Percentiles rank a stretch among this genome's conserved stretches.
Conservation (phyloP, 768 basidiomycete genomes). For the Pulveroboletus sp. region DNA sequence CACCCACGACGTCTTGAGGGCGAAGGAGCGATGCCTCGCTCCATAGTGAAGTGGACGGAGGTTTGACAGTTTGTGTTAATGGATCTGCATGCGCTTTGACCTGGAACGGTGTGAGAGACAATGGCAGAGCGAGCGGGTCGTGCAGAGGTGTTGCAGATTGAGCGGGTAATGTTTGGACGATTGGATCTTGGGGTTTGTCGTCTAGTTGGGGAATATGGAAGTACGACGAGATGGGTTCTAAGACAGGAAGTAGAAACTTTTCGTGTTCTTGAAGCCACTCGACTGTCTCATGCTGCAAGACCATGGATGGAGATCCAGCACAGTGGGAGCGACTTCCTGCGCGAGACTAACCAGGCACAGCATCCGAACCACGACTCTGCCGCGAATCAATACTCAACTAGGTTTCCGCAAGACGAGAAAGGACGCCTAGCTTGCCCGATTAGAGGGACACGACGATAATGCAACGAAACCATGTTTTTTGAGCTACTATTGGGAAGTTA, state of each 20-base stretch:
- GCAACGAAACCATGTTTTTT: too few species aligned
- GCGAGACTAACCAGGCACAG: too few species aligned
- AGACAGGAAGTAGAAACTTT: slow-evolving; percentile 16
- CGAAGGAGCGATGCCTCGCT: slow-evolving; percentile 11
- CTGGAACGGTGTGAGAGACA: not conserved
- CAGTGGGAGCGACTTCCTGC: too few species aligned
- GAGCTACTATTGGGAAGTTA: too few species aligned
- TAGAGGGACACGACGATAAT: too few species aligned
- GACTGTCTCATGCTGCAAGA: slow-evolving; percentile 2
- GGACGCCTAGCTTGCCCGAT: too few species aligned
- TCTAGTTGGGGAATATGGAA: slow-evolving; percentile 65
- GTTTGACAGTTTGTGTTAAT: not conserved
- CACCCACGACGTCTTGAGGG: slow-evolving; percentile 14
- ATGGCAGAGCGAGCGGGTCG: not conserved
- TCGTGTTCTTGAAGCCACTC: slow-evolving; percentile 19
- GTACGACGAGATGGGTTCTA: slow-evolving; percentile 39
- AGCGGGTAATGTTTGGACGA: slow-evolving; percentile 45
- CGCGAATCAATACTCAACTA: too few species aligned
- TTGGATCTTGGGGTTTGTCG: slow-evolving; percentile 77
- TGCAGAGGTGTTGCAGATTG: not conserved
- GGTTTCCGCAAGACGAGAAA: too few species aligned
- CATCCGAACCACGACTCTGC: too few species aligned
- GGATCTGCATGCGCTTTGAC: not conserved
- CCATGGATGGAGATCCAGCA: too few species aligned
- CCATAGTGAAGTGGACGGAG: slow-evolving; percentile 15